phyloP scores from a whole-genome alignment of 495 filamentous ascomycete genomes.

The Hyaloscypha hepaticicola region DNA sequence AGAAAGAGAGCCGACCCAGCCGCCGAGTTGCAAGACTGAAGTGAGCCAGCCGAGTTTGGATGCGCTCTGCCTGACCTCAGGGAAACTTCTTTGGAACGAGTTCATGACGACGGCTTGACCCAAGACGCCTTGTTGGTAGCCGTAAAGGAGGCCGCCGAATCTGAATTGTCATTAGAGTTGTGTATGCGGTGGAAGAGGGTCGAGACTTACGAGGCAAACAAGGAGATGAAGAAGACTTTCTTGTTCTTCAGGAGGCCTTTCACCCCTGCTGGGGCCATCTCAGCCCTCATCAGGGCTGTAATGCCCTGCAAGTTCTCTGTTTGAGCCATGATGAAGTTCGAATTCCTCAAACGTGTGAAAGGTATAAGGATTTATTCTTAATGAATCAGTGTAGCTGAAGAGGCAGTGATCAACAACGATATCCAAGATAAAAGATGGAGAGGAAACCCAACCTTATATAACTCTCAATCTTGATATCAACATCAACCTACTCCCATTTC shows the following conservation, averaged over 20 bases:
- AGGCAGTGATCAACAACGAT: background rate
- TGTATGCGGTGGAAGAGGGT: conserved; percentile 6
- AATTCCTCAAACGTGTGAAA: background rate
- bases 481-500: background rate
- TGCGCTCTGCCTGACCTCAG: conserved; percentile 30
- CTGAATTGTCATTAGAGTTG: conserved; percentile 22
- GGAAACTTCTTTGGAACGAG: conserved; percentile 45
- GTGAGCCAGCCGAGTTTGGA: conserved; percentile 40
- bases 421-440: background rate
- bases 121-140: conserved; percentile 47
- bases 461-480: background rate
- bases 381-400: background rate
- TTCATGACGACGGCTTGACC: conserved; percentile 45
- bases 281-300: conserved; percentile 8
- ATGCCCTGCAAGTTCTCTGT: conserved; percentile 3
- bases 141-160: conserved; percentile 48
- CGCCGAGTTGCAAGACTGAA: conserved; percentile 30
- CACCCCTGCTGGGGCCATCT: background rate
- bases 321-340: background rate
- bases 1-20: conserved; percentile 25
- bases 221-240: conserved; percentile 44
- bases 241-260: conserved; percentile 14
- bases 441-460: background rate
- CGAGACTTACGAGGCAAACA: conserved; percentile 43
- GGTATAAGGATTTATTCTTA: background rate